phyloP scores from a whole-genome alignment of 306 rosid species.

The Castanea crenata region DNA sequence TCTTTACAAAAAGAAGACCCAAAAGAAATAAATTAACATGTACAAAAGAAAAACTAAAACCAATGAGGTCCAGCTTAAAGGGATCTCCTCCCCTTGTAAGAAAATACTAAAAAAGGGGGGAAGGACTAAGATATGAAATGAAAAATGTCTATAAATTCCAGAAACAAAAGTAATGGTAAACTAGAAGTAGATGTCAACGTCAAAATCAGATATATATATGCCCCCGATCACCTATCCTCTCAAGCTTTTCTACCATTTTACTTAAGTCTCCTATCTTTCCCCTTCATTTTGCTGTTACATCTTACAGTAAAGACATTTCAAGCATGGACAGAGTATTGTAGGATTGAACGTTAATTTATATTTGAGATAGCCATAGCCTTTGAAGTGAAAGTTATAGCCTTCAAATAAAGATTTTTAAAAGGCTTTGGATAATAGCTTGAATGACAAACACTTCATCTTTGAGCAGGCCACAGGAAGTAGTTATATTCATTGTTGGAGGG shows the following conservation, averaged over 20 bases:
- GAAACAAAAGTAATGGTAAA: neutral
- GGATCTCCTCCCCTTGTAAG: too few species aligned
- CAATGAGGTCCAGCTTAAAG: too few species aligned
- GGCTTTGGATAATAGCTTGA: slow-evolving; percentile 15
- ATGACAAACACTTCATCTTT: slow-evolving; percentile 15
- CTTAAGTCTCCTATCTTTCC: neutral
- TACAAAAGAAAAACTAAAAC: too few species aligned
- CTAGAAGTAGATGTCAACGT: neutral
- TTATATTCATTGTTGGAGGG: slow-evolving; percentile 92
- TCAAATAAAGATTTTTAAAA: neutral
- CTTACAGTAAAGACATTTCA: neutral
- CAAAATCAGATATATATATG: neutral
- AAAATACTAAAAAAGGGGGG: neutral
- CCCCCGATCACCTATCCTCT: neutral
- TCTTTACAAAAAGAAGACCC: too few species aligned
- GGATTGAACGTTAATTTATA: neutral
- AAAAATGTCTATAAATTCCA: too few species aligned
- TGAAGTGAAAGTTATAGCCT: neutral
- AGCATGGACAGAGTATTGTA: neutral
- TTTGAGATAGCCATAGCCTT: neutral
- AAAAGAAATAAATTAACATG: too few species aligned
- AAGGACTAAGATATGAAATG: neutral
- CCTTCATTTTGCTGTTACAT: neutral
- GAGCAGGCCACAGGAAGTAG: slow-evolving; percentile 88
- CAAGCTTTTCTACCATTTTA: neutral